phyloP scores from a whole-genome alignment of 2,329 filamentous ascomycete species.

The Fusarium sp. region DNA sequence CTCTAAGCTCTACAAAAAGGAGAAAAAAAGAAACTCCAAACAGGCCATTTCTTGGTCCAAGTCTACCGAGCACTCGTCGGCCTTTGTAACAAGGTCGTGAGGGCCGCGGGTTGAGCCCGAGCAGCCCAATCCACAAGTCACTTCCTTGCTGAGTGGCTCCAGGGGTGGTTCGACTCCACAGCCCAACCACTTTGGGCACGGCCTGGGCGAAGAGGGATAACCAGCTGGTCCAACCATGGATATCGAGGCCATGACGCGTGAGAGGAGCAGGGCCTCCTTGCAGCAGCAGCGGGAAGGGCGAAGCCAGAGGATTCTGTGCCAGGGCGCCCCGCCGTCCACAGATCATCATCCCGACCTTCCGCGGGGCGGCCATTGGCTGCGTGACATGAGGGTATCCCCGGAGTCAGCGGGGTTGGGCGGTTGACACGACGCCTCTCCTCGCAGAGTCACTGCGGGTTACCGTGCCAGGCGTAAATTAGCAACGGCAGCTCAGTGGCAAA shows the following conservation, averaged over 20 bases:
- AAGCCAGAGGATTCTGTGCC: not conserved
- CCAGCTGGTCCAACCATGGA: conserved; percentile 38
- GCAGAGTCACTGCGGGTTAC: not conserved
- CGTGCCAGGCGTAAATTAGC: not conserved
- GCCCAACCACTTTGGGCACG: conserved; percentile 46
- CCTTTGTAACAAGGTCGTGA: conserved; percentile 29
- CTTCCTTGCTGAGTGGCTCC: conserved; percentile 40
- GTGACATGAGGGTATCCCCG: conserved; percentile 1
- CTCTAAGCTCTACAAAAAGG: conserved; percentile 8
- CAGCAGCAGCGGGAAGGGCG: conserved; percentile 30
- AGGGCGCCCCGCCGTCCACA: too few relatives aligned
- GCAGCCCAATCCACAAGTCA: conserved; percentile 45
- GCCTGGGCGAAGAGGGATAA: conserved; percentile 5
- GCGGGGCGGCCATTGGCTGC: conserved; percentile 32
- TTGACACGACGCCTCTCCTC: not conserved
- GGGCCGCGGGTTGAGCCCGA: conserved; percentile 37
- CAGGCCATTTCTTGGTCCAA: conserved; percentile 31
- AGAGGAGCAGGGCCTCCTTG: conserved; percentile 1
- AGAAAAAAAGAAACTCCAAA: conserved; percentile 17
- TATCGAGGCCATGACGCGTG: conserved; percentile 31
- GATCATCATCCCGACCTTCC: conserved; percentile 28
- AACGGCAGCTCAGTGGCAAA: conserved; percentile 30
- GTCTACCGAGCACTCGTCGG: conserved; percentile 4
- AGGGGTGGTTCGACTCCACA: conserved; percentile 47
- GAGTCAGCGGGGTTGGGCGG: conserved; percentile 22